Conservation (phyloP, 2,329 filamentous ascomycete genomes). For the Fusarium continuum region DNA sequence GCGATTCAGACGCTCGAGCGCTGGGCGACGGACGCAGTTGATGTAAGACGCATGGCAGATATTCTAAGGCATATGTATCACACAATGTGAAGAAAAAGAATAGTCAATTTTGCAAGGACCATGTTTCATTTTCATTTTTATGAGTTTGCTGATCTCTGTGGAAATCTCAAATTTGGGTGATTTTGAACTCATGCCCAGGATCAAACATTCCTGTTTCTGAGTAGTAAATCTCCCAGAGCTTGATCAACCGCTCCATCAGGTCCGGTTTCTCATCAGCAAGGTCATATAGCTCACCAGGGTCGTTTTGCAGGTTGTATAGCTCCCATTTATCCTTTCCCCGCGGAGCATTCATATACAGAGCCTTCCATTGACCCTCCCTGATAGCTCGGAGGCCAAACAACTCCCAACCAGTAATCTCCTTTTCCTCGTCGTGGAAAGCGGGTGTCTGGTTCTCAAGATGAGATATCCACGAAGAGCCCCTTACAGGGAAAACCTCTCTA, state of each 20-base stretch:
- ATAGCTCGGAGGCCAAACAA: constrained; percentile 62
- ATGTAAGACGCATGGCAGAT: not conserved
- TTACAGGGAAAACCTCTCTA: constrained; percentile 59
- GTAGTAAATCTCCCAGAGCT: constrained; percentile 25
- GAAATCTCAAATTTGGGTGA: not conserved
- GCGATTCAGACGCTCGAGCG: constrained; percentile 1
- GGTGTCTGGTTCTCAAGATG: constrained; percentile 44
- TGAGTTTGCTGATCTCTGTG: not conserved
- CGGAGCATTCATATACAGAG: constrained; percentile 38
- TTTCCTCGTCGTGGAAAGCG: constrained; percentile 55
- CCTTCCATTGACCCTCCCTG: constrained; percentile 65
- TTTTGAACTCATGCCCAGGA: constrained; percentile 10
- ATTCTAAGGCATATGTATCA: not conserved
- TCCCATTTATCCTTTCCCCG: constrained; percentile 27
- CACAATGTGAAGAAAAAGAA: not conserved
- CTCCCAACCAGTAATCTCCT: constrained; percentile 65
- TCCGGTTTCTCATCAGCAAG: constrained; percentile 5
- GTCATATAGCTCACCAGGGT: constrained; percentile 17
- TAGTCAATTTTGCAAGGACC: too few relatives aligned
- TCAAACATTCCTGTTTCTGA: constrained; percentile 28
- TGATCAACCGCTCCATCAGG: constrained; percentile 12
- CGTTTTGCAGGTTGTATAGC: constrained; percentile 18
- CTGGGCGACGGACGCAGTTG: constrained; percentile 1
- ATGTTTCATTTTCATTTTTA: too few relatives aligned
- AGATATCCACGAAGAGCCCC: constrained; percentile 48